A percentile compares a stretch with the other conserved stretches of the same genome.
Conservation (phyloP, 2,329 filamentous ascomycete species). For the Botryotinia calthae region DNA sequence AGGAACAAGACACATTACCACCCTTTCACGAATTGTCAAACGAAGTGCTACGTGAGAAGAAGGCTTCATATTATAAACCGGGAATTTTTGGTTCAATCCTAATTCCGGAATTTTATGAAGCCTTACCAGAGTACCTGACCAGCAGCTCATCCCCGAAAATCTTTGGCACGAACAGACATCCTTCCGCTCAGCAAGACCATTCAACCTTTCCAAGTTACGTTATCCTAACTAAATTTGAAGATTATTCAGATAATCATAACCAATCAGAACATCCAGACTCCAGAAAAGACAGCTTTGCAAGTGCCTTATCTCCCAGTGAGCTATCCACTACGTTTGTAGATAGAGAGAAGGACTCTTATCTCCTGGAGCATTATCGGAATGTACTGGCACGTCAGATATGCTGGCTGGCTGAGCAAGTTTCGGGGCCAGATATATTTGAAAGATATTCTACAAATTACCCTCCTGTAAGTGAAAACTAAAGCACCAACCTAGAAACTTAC, state of each 20-base stretch:
- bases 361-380: constrained; percentile 34
- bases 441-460: background rate
- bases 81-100: constrained; percentile 56
- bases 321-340: background rate
- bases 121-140: constrained; percentile 50
- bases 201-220: background rate
- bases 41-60: constrained; percentile 57
- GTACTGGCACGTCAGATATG: constrained; percentile 33
- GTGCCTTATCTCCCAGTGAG: background rate
- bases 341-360: constrained; percentile 14
- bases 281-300: background rate
- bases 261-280: background rate
- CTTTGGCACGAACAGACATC: background rate
- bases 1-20: constrained; percentile 48
- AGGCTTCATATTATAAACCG: constrained; percentile 50
- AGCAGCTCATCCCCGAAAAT: background rate
- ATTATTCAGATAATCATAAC: background rate
- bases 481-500: background rate
- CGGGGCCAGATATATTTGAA: constrained; percentile 10
- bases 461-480: constrained; percentile 6
- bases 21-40: constrained; percentile 52
- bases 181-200: background rate
- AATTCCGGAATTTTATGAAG: constrained; percentile 53
- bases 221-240: background rate
- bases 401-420: background rate